These are phyloP conservation scores for Fraxinus albicans DNA, from an alignment of 305 asterid species.

Conservation along the genomic window DNA sequence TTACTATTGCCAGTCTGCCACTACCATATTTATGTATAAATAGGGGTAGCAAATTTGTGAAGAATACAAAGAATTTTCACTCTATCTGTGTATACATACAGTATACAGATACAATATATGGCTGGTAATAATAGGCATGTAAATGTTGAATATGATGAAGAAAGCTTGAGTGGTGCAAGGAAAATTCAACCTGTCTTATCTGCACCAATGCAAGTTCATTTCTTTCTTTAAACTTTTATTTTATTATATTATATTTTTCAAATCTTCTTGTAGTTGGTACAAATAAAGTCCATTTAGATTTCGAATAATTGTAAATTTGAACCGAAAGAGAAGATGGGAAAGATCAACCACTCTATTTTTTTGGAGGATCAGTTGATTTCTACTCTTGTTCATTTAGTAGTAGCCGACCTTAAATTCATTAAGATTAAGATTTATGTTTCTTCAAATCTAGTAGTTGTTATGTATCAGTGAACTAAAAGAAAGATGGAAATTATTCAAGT, in stretches of 20 bases:
- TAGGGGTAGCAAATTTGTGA: not conserved
- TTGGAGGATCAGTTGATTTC: not conserved
- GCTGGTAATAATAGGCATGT: slow-evolving; percentile 22
- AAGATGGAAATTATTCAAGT: not conserved
- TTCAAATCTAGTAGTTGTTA: not conserved
- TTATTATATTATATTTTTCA: not conserved
- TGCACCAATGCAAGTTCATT: slow-evolving; percentile 37
- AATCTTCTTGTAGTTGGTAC: not conserved
- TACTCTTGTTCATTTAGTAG: too few species aligned
- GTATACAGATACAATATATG: slow-evolving; percentile 16
- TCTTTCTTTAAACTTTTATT: not conserved
- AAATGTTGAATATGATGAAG: slow-evolving; percentile 37
- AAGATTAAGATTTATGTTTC: not conserved
- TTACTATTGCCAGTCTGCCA: not conserved
- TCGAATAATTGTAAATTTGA: not conserved
- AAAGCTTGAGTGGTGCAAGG: slow-evolving; percentile 30
- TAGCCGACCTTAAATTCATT: not conserved
- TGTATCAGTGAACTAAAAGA: not conserved
- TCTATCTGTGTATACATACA: not conserved
- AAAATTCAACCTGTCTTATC: slow-evolving; percentile 40
- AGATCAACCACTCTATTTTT: not conserved
- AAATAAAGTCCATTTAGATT: not conserved
- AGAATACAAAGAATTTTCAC: not conserved
- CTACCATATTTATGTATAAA: not conserved
- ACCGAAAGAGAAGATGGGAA: not conserved